phyloP scores from a whole-genome alignment of 2,329 filamentous ascomycete genomes.

The Alternaria sp. region DNA sequence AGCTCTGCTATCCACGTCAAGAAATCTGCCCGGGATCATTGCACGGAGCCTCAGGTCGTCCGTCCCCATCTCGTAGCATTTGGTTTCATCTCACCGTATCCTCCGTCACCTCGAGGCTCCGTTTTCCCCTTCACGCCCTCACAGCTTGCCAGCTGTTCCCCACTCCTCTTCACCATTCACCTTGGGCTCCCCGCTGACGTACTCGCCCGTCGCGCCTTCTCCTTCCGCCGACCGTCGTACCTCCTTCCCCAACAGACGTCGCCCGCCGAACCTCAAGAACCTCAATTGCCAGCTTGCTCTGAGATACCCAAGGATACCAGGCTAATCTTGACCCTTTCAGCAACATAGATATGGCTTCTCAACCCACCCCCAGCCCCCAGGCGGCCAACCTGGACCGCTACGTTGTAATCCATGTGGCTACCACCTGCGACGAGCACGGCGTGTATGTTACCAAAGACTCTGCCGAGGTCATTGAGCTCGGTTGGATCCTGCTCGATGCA shows the following conservation, averaged over 20 bases:
- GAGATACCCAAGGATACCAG: slow-evolving; percentile 11
- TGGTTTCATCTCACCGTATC: slow-evolving; percentile 34
- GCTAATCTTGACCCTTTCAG: slow-evolving; percentile 2
- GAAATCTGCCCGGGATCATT: slow-evolving; percentile 36
- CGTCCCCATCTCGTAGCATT: slow-evolving; percentile 32
- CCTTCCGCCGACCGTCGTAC: slow-evolving; percentile 9
- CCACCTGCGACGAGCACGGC: slow-evolving; percentile 98
- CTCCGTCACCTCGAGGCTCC: slow-evolving; percentile 25
- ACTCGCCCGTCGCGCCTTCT: slow-evolving; percentile 19
- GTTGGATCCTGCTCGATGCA: slow-evolving; percentile 94
- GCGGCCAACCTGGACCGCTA: slow-evolving; percentile 79
- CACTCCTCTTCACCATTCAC: slow-evolving; percentile 24
- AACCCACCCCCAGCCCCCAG: slow-evolving; percentile 39
- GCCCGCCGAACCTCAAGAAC: background rate
- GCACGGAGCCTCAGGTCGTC: slow-evolving; percentile 36
- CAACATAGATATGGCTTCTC: slow-evolving; percentile 32
- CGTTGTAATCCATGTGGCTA: slow-evolving; percentile 97
- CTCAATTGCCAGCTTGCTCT: slow-evolving; percentile 8
- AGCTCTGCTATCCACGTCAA: slow-evolving; percentile 40
- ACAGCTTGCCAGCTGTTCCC: slow-evolving; percentile 20
- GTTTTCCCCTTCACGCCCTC: slow-evolving; percentile 26
- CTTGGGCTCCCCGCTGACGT: slow-evolving; percentile 35
- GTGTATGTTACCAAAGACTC: slow-evolving; percentile 99
- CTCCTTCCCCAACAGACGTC: slow-evolving; percentile 17
- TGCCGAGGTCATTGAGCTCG: slow-evolving; percentile 97